Base-by-base conservation (phyloP, 2,329 filamentous ascomycete genomes). In the Aureobasidium subglaciale region DNA sequence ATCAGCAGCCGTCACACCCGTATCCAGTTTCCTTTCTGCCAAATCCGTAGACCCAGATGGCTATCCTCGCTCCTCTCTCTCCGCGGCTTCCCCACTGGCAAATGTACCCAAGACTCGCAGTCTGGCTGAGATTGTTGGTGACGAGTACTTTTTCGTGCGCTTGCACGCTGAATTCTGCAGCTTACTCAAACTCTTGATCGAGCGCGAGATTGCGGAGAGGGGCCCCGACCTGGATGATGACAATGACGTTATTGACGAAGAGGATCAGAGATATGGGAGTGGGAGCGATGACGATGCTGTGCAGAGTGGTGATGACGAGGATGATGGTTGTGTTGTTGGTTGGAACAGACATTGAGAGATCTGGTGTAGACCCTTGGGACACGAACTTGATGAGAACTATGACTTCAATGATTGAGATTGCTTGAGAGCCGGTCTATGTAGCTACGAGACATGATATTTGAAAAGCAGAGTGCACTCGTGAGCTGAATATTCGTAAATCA, bases 21-120 rank as follows among this genome's bases (percentile, higher is more conserved):
- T 57, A 5, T 57, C 56, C 4, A 42, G 34, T 34, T 57, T 57
- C 34, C 20, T 57, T 32, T 57, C 56, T 2, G 56, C 56, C 24
- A 57, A 57, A 27, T 45, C 41, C 2, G 48, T 57, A 18, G 56
- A 57, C 25, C 56, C 56, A 22, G 56, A 57, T 24, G 56, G 56
- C 13, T 57, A 53, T 25, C 56, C 56, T 40, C 37, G 56, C 25
- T 57, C 56, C 20, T 49, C 54, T 10, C 20, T 49, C 3, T 42
- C 37, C 9, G 54, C 42, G 5, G 25, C 42, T 10, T 56, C 54
- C 11, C 40, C 27, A 7, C 16, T 57, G n/a, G 37, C 46, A 15
- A 56, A 56, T 10, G 45, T 56, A 10, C 38, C 46, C 24, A 53
- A 58, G 18, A 52, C 46, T 9, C 29, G 40, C 11, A 34, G 32